Evolutionary conservation across 1,139 yeast genomes (phyloP), one percentile per base, ranked within the genome.

Genomic region (Kodamaea alishanica): DNA sequence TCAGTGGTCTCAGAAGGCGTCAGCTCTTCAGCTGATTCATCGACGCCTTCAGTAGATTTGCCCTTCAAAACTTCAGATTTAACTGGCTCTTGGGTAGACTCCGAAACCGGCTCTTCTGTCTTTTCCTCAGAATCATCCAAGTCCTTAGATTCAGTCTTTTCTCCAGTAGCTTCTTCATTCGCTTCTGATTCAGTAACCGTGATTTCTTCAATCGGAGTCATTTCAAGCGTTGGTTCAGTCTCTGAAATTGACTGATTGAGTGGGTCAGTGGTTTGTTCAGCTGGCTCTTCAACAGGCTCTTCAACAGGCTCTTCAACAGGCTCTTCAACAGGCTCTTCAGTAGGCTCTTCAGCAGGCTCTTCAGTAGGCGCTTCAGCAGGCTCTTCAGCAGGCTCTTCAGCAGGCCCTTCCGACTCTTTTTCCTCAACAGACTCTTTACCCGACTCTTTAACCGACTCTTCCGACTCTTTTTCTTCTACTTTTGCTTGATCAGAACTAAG

Each of bases 231-330:
- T n/a, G 31, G 10, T 28, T n/a, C 10, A 28, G 11, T 15, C 3
- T 30, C 32, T 15, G 20, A 3, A 15, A 15, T 15, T 3, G 20
- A 15, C 20, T 4, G 20, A 15, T 15, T 15, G 4, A 15, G 4
- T 15, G 20, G 20, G 20, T 4, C 20, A 15, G 20, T 15, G 20
- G 20, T 3, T 26, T 10, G 10, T 26, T 26, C 28, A 26, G 4
- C 28, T 3, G n/a, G 32, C 12, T 29, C 23, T 30, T 25, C 12
- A 6, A 6, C 32, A 29, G 25, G 38, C 11, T 47, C 44, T 10
- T 43, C 45, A 11, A 43, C 45, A 29, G 42, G 41, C 11, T 29
- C 27, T 24, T 28, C 28, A 11, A 11, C 10, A 9, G 28, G 33
- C 20, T 15, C 33, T 6, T 6, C 12, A 8, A 24, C 35, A 6